Percentiles rank a stretch among this genome's conserved stretches.
Conservation (phyloP, 2,329 filamentous ascomycete genomes). For the Clonostachys sp. region DNA sequence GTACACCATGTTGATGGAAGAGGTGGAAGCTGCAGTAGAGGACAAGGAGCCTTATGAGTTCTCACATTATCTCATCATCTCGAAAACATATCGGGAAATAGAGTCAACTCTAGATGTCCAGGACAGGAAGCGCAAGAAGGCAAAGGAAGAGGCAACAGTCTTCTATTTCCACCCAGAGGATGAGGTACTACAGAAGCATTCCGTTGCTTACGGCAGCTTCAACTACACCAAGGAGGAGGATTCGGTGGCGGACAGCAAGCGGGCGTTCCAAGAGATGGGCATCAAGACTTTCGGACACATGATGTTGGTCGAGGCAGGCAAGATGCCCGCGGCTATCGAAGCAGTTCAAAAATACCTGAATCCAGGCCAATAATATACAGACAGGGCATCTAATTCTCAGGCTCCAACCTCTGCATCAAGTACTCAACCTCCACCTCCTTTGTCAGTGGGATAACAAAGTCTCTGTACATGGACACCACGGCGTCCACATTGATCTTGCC, state of each 20-base stretch:
- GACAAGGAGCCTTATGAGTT: constrained; percentile 92
- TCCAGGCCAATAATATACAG: constrained; percentile 33
- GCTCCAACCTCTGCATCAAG: constrained; percentile 82
- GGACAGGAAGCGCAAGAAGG: constrained; percentile 53
- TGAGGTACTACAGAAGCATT: constrained; percentile 77
- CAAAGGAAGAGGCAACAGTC: constrained; percentile 52
- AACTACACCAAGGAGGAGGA: constrained; percentile 80
- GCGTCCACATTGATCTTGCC: constrained; percentile 90
- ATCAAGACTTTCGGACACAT: constrained; percentile 79
- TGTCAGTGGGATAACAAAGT: constrained; percentile 94
- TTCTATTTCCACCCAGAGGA: constrained; percentile 98
- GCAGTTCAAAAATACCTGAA: constrained; percentile 71
- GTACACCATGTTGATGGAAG: constrained; percentile 90
- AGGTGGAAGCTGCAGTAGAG: constrained; percentile 82
- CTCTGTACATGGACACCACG: constrained; percentile 83
- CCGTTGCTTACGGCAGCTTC: constrained; percentile 64
- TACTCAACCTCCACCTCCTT: constrained; percentile 98
- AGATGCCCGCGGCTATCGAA: constrained; percentile 72
- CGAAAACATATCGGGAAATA: constrained; percentile 89
- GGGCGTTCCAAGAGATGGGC: constrained; percentile 90
- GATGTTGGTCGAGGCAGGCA: constrained; percentile 78
- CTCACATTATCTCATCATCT: constrained; percentile 86
- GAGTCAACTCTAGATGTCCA: constrained; percentile 73
- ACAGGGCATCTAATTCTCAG: constrained; percentile 12
- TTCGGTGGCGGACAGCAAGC: constrained; percentile 80